Percentiles rank a stretch among this genome's conserved stretches.
Conservation (phyloP, 345 rosid species). For the Bruguiera parviflora region DNA sequence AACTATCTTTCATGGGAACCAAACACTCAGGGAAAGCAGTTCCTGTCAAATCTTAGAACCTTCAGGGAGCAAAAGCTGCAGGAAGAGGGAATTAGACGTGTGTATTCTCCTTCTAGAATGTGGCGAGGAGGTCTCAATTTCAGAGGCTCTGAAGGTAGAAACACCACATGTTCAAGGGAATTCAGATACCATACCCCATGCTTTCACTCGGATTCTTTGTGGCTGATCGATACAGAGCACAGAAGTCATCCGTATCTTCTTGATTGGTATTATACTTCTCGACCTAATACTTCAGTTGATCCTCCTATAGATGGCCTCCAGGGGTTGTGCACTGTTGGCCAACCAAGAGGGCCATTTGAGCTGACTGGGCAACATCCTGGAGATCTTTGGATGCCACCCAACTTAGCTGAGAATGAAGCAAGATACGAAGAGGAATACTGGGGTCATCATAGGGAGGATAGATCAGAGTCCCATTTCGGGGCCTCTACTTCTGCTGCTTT, state of each 20-base stretch:
- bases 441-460: conserved; percentile 30
- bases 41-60: conserved; percentile 62
- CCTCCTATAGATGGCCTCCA: conserved; percentile 21
- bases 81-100: conserved; percentile 41
- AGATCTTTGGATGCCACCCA: conserved; percentile 50
- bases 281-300: conserved; percentile 30
- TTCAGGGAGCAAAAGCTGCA: conserved; percentile 73
- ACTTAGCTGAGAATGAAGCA: conserved; percentile 32
- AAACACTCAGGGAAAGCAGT: conserved; percentile 70
- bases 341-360: conserved; percentile 19
- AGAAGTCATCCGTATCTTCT: conserved; percentile 79
- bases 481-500: conserved; percentile 66
- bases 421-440: conserved; percentile 30
- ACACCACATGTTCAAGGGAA: conserved; percentile 46
- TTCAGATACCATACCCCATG: conserved; percentile 36
- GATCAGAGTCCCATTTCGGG: conserved; percentile 54
- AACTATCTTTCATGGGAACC: conserved; percentile 93
- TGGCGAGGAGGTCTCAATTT: conserved; percentile 47
- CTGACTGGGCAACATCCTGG: conserved; percentile 29
- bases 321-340: conserved; percentile 17
- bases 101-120: conserved; percentile 38
- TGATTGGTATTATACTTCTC: conserved; percentile 80
- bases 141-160: conserved; percentile 44
- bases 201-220: conserved; percentile 50
- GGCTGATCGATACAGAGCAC: conserved; percentile 67